Conservation (phyloP, 2,329 filamentous ascomycete species). For the Botrytis sinoallii region DNA sequence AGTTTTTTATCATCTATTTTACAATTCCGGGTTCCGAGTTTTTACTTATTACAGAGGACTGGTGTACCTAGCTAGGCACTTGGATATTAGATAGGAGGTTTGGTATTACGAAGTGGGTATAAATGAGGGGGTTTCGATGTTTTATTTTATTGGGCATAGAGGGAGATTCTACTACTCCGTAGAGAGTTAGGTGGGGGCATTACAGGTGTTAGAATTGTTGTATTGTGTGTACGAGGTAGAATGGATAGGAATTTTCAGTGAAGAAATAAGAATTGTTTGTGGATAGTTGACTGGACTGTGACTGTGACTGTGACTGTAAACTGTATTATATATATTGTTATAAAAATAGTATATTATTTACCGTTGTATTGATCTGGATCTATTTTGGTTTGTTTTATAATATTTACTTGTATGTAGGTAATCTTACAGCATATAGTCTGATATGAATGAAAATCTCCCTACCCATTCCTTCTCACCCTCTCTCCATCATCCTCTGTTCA, state of each 20-base stretch:
- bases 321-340: too few species aligned
- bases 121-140: not conserved
- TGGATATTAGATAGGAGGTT: not conserved
- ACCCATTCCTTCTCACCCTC: not conserved
- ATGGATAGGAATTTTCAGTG: not conserved
- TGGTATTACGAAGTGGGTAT: not conserved
- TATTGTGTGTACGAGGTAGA: not conserved
- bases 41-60: not conserved
- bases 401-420: not conserved
- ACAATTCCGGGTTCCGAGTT: not conserved
- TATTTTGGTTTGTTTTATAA: not conserved
- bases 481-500: constrained; percentile 16
- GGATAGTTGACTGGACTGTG: too few species aligned
- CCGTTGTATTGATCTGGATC: not conserved
- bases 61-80: not conserved
- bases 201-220: not conserved
- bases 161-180: not conserved
- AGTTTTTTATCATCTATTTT: not conserved
- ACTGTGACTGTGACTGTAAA: too few species aligned
- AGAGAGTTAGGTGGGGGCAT: not conserved
- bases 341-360: not conserved
- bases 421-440: not conserved
- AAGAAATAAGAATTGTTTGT: not conserved
- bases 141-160: not conserved
- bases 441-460: too few species aligned